Percentiles rank a stretch among this genome's conserved stretches.
These are phyloP conservation scores for Sporothrix mexicana DNA, from an alignment of 2,329 filamentous ascomycete species.

Conservation along the genomic window DNA sequence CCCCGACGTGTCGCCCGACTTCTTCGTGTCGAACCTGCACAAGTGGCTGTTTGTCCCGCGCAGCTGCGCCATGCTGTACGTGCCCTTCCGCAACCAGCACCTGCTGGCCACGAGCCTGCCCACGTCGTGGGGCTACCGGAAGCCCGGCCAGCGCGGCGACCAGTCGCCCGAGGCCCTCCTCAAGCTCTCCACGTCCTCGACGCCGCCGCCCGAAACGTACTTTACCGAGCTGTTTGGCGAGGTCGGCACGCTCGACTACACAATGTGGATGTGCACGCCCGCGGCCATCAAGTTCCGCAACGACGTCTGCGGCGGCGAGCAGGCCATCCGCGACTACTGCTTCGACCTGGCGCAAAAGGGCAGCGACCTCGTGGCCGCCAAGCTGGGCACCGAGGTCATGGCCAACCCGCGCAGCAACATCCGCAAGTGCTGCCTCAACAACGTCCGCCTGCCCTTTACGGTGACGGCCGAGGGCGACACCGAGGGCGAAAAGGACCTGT, in stretches of 20 bases:
- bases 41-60: conserved; percentile 78
- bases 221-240: conserved; percentile 70
- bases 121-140: conserved; percentile 69
- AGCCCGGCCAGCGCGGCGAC: conserved; percentile 29
- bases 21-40: conserved; percentile 74
- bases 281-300: conserved; percentile 67
- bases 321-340: conserved; percentile 64
- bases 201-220: conserved; percentile 49
- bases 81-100: conserved; percentile 68
- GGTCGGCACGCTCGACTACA: conserved; percentile 68
- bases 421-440: conserved; percentile 64
- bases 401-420: conserved; percentile 59
- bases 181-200: conserved; percentile 21
- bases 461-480: conserved; percentile 32
- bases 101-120: conserved; percentile 70
- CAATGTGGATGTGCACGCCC: conserved; percentile 66
- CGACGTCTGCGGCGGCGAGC: conserved; percentile 68
- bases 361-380: conserved; percentile 59
- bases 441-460: conserved; percentile 64
- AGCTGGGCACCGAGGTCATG: conserved; percentile 68
- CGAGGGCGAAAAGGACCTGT: conserved; percentile 31
- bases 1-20: conserved; percentile 65
- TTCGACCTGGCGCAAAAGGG: conserved; percentile 60
- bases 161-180: neutral
- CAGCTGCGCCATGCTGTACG: conserved; percentile 72